phyloP scores from a whole-genome alignment of 2,329 filamentous ascomycete species.

The Leptosphaerulina australis region DNA sequence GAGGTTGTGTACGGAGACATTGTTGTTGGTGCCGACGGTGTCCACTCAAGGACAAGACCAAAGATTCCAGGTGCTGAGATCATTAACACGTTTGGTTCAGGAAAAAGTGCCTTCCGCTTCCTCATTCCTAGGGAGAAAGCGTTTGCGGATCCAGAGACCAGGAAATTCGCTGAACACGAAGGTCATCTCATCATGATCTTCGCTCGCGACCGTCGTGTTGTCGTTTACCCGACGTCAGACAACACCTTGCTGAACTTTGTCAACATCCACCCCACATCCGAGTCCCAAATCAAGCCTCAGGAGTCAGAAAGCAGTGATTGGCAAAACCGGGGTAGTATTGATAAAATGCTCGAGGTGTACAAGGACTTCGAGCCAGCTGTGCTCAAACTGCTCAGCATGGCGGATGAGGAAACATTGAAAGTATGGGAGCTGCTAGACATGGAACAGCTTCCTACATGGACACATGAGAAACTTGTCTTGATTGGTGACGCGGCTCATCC shows the following conservation, averaged over 20 bases:
- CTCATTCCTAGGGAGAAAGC: slow-evolving; percentile 56
- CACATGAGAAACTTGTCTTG: slow-evolving; percentile 60
- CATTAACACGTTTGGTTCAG: slow-evolving; percentile 53
- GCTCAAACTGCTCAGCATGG: slow-evolving; percentile 48
- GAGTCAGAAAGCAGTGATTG: slow-evolving; percentile 34
- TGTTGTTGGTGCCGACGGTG: slow-evolving; percentile 62
- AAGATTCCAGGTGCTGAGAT: slow-evolving; percentile 35
- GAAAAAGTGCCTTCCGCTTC: slow-evolving; percentile 65
- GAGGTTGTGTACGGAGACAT: slow-evolving; percentile 55
- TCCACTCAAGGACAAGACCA: slow-evolving; percentile 50
- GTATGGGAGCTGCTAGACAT: slow-evolving; percentile 59
- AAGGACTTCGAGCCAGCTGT: slow-evolving; percentile 47
- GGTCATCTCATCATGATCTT: slow-evolving; percentile 55
- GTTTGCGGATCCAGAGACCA: slow-evolving; percentile 49
- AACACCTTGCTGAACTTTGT: slow-evolving; percentile 57
- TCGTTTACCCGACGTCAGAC: slow-evolving; percentile 56
- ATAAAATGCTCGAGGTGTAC: slow-evolving; percentile 51
- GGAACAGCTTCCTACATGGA: slow-evolving; percentile 63
- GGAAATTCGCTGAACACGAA: slow-evolving; percentile 44
- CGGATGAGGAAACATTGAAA: slow-evolving; percentile 46
- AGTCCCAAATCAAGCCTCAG: slow-evolving; percentile 29
- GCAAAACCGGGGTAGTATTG: slow-evolving; percentile 47
- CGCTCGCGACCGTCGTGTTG: slow-evolving; percentile 51
- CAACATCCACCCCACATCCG: slow-evolving; percentile 49
- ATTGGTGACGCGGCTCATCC: slow-evolving; percentile 73